Evolutionary conservation across 1,139 yeast species (phyloP), one percentile per base, ranked within the genome.

Genomic region (Nakaseomyces uthaithaninus): DNA sequence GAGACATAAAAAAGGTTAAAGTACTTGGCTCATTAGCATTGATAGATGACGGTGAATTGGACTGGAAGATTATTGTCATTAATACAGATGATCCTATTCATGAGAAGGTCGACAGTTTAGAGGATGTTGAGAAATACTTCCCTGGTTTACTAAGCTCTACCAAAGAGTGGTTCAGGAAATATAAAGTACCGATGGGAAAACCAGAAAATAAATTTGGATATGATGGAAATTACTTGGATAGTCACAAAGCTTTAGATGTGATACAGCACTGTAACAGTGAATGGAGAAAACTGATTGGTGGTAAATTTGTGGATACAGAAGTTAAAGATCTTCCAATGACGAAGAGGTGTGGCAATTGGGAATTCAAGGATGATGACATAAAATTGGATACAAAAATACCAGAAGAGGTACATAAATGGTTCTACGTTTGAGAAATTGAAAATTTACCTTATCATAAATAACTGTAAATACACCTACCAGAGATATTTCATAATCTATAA

Each of bases 11-110:
- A 48, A 81, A 79, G 63, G 96, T 87, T 49, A 91, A 91, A 69
- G 80, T 91, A 4, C 72, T 91, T 46, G 98, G 98, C 41, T 85
- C 89, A 46, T 72, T 91, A 73, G 97, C 96, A 5, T 72, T 91
- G 56, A 80, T 91, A 48, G 98, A 91, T 59, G 97, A 89, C 64
- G 97, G 96, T 51, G 98, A 91, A 67, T 74, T 95, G 45, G 98
- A 91, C 67, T 91, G 98, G 98, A 91, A 91, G 69, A 72, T 91
- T 47, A 79, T 91, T 53, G 94, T 77, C 37, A 85, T 91, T 51
- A 89, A 87, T 55, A 72, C 75, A 45, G 71, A 75, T 49, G 97
- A 91, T 62, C 89, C 93, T 43, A 68, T 84, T 58, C 89, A 94
- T 33, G 52, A 75, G 33, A 72, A 80, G 62, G 68, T 91, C 56